Evolutionary conservation across 371 early-diverging fungal species (phyloP).

Genomic region (Rhizopus delemar): DNA sequence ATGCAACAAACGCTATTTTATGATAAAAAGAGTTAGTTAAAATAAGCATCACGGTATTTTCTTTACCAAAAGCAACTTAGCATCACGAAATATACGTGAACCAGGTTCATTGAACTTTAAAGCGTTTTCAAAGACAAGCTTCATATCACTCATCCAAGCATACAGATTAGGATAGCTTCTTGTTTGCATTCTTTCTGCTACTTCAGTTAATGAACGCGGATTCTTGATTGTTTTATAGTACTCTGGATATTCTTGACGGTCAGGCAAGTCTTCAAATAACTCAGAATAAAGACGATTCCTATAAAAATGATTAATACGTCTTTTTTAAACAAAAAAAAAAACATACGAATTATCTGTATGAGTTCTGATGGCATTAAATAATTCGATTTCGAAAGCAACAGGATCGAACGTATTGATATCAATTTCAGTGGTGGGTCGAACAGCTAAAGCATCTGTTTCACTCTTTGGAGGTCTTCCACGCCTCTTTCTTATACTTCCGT

Average conservation of each 20-base stretch:
- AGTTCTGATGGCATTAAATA: constrained; percentile 40
- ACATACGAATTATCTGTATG: constrained; percentile 50
- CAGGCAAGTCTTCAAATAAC: constrained; percentile 79
- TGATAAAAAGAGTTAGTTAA: constrained; percentile 1
- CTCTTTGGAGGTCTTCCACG: constrained; percentile 50
- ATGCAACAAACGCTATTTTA: constrained; percentile 34
- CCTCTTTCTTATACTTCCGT: constrained; percentile 30
- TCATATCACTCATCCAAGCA: constrained; percentile 68
- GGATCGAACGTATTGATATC: constrained; percentile 42
- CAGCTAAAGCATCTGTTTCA: constrained; percentile 35
- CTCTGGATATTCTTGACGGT: constrained; percentile 80
- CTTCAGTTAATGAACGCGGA: constrained; percentile 68
- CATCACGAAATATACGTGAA: constrained; percentile 72
- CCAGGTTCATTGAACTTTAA: constrained; percentile 73
- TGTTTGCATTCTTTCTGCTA: constrained; percentile 57
- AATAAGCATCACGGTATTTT: not conserved
- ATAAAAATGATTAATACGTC: not conserved
- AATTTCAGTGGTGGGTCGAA: constrained; percentile 36
- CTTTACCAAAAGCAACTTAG: constrained; percentile 55
- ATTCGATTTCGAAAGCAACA: constrained; percentile 40
- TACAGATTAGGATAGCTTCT: constrained; percentile 61
- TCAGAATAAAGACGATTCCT: constrained; percentile 71
- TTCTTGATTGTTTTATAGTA: constrained; percentile 84
- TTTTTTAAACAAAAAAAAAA: not conserved
- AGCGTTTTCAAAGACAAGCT: constrained; percentile 75